Conservation (phyloP, 2,329 filamentous ascomycete species). For the Cladosporium sp. region DNA sequence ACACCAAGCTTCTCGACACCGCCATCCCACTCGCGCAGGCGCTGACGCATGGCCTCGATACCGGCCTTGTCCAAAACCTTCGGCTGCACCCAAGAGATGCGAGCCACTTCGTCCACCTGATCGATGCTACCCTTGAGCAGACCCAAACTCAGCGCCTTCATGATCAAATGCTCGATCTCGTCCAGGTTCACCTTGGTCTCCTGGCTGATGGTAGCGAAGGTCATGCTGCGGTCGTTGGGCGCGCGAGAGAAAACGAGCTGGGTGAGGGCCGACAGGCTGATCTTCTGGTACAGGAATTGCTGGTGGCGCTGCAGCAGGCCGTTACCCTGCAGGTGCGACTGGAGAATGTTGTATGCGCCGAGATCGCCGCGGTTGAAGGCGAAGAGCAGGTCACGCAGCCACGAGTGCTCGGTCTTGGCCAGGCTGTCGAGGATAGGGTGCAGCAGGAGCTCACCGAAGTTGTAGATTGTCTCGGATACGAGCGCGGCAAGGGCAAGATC, state of each 20-base stretch:
- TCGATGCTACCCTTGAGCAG: slow-evolving; percentile 88
- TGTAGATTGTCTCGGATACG: slow-evolving; percentile 94
- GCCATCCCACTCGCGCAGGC: slow-evolving; percentile 89
- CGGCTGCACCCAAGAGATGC: slow-evolving; percentile 98
- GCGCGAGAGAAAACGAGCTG: slow-evolving; percentile 94
- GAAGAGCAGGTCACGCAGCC: slow-evolving; percentile 93
- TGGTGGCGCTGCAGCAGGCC: slow-evolving; percentile 71
- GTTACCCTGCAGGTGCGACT: slow-evolving; percentile 65
- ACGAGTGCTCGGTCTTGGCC: slow-evolving; percentile 65
- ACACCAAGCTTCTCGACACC: slow-evolving; percentile 94
- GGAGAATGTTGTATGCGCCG: slow-evolving; percentile 74
- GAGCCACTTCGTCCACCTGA: slow-evolving; percentile 87
- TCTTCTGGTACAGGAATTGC: slow-evolving; percentile 89
- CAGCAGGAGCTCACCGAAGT: slow-evolving; percentile 96
- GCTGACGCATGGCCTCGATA: slow-evolving; percentile 83
- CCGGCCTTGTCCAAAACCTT: slow-evolving; percentile 95
- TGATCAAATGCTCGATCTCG: slow-evolving; percentile 96
- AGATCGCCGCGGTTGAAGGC: slow-evolving; percentile 96
- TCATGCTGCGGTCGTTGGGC: slow-evolving; percentile 91
- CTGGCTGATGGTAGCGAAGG: slow-evolving; percentile 76
- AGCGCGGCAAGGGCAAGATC: slow-evolving; percentile 88
- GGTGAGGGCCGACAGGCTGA: slow-evolving; percentile 90
- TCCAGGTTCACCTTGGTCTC: slow-evolving; percentile 88
- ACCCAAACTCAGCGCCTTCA: slow-evolving; percentile 96
- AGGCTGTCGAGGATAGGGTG: slow-evolving; percentile 92